phyloP scores from a whole-genome alignment of 1,284 basidiomycete genomes.

The Malassezia sympodialis region DNA sequence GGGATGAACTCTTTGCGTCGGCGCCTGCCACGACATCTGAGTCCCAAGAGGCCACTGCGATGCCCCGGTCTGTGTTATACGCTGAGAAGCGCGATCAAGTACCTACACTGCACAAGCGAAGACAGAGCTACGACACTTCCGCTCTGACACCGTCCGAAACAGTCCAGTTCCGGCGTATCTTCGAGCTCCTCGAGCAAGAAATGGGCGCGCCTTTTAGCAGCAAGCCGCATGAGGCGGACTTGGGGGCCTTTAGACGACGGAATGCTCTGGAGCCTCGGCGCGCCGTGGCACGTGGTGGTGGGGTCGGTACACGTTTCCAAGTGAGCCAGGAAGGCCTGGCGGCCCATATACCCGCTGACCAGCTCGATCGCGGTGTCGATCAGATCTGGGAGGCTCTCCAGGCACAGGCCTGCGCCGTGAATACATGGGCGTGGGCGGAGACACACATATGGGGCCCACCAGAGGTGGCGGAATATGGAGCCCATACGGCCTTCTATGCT shows the following conservation, averaged over 20 bases:
- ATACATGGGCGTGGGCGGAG: slow-evolving; percentile 14
- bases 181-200: slow-evolving; percentile 12
- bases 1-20: slow-evolving; percentile 16
- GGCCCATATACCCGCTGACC: slow-evolving; percentile 3
- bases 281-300: slow-evolving; percentile 10
- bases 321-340: slow-evolving; percentile 9
- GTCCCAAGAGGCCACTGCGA: background rate
- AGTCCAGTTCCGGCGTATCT: slow-evolving; percentile 16
- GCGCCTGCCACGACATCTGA: background rate
- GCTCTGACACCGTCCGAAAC: slow-evolving; percentile 10
- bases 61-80: slow-evolving; percentile 10
- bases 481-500: slow-evolving; percentile 31
- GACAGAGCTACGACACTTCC: slow-evolving; percentile 1
- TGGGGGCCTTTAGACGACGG: slow-evolving; percentile 8
- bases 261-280: background rate
- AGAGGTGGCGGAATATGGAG: slow-evolving; percentile 15
- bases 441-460: slow-evolving; percentile 4
- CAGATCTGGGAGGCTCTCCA: slow-evolving; percentile 13
- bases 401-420: background rate
- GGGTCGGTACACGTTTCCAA: slow-evolving; percentile 16
- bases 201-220: background rate
- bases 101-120: background rate
- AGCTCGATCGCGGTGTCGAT: slow-evolving; percentile 13
- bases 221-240: background rate
- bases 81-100: slow-evolving; percentile 6